Conservation (phyloP, 441 rosid genomes). For the Biscutella laevigata region DNA sequence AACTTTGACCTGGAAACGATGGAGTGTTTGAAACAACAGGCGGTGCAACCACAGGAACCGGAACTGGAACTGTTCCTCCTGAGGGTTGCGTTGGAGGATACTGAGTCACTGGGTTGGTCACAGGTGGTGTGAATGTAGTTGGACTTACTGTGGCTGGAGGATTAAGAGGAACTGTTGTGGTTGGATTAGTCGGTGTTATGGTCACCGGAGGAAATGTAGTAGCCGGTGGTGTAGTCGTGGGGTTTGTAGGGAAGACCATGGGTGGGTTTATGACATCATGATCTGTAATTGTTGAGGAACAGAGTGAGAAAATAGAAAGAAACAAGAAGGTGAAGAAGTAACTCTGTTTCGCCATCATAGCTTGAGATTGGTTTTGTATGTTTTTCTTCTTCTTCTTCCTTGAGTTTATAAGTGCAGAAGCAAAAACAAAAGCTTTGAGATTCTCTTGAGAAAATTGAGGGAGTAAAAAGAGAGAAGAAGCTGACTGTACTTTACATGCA, state of each 20-base stretch:
- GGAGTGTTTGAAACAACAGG: slow-evolving; percentile 60
- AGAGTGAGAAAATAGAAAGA: slow-evolving; percentile 38
- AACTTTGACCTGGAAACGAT: slow-evolving; percentile 62
- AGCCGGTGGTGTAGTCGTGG: slow-evolving; percentile 31
- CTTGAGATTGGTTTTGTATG: slow-evolving; percentile 10
- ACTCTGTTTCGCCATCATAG: slow-evolving; percentile 41
- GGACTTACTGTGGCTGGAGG: slow-evolving; percentile 27
- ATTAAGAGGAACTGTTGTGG: slow-evolving; percentile 25
- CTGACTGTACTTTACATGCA: slow-evolving; percentile 42
- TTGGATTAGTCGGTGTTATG: slow-evolving; percentile 42
- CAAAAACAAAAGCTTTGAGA: slow-evolving; percentile 20
- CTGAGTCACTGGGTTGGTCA: slow-evolving; percentile 72
- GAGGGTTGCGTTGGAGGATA: slow-evolving; percentile 46
- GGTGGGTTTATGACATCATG: slow-evolving; percentile 42
- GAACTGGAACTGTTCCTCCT: slow-evolving; percentile 14
- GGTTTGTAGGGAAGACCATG: slow-evolving; percentile 35
- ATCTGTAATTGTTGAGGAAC: slow-evolving; percentile 37
- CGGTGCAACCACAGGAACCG: slow-evolving; percentile 45
- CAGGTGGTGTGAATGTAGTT: slow-evolving; percentile 45
- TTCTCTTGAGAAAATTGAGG: slow-evolving; percentile 18
- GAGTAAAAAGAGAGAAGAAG: slow-evolving; percentile 29
- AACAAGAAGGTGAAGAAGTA: slow-evolving; percentile 32
- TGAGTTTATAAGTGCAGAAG: slow-evolving; percentile 18
- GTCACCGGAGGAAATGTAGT: slow-evolving; percentile 28
- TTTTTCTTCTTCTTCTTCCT: neutral